Base-by-base conservation (phyloP, 441 rosid species). In the Sinapis alba region DNA sequence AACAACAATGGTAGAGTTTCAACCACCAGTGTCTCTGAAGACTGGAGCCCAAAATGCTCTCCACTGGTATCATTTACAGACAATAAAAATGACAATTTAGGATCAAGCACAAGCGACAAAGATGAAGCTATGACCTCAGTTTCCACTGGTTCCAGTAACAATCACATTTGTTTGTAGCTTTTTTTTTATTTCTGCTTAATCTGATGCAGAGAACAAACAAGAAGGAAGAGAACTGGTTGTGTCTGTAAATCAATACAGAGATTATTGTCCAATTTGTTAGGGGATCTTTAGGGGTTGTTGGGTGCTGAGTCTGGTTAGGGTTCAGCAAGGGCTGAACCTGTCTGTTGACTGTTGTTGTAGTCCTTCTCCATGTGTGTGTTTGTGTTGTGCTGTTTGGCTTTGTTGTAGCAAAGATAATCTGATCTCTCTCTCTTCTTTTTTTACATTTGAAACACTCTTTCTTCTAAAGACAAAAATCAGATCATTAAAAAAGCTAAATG, bases 301-400 rank as follows among this genome's bases (percentile, higher is more conserved):
- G 41, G 75, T 76, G 72, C 69, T 72, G 72, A 72, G 76, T 70
- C 53, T 68, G 64, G 76, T 50, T 34, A 66, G 75, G 73, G 87
- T 88, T 91, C 97, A 91, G 81, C 83, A 73, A 72, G 87, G 91
- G 93, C 90, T 88, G 97, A 90, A 89, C 84, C n/a, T 54, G 73
- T 85, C 45, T 78, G 74, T 68, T 75, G 73, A 75, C 72, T 83
- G 80, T 78, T 68, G 74, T 73, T 68, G 74, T 73, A 53, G 70
- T 68, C 43, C 68, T 54, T 67, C 30, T 67, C 12, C 61, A 61
- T 59, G 69, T 71, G 23, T 78, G 81, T 73, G 78, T 78, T 24
- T 65, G 57, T 36, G n/a, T 38, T 73, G 64, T n/a, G 54, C 2
- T 50, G n/a, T 72, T 38, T 72, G 58, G 12, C 2, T 19, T 19